Conservation (phyloP, 2,329 filamentous ascomycete genomes). For the Calonectria pseudoturangicola region DNA sequence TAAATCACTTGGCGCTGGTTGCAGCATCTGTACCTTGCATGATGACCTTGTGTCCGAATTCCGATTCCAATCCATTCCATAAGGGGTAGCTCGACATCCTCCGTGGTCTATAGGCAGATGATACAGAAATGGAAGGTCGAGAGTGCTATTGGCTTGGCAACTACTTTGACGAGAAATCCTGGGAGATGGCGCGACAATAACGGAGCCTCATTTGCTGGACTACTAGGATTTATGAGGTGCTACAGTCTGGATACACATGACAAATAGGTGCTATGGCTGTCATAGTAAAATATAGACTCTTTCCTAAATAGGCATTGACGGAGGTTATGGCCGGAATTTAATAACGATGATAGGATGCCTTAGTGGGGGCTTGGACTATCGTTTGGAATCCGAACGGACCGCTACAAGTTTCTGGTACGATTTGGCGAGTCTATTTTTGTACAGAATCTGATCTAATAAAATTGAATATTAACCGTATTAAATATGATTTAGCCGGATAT, state of each 20-base stretch:
- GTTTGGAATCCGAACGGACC: slow-evolving; percentile 31
- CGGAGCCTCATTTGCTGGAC: slow-evolving; percentile 39
- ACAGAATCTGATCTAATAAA: background rate
- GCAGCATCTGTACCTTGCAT: slow-evolving; percentile 17
- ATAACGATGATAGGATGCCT: slow-evolving; percentile 43
- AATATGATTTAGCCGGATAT: background rate
- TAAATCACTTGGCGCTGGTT: background rate
- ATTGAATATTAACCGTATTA: background rate
- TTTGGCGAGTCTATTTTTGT: background rate
- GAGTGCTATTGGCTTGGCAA: slow-evolving; percentile 45
- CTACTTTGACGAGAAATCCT: slow-evolving; percentile 37
- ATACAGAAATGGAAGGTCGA: slow-evolving; percentile 52
- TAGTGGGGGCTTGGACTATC: slow-evolving; percentile 48
- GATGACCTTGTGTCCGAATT: slow-evolving; percentile 24
- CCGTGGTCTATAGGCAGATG: slow-evolving; percentile 42
- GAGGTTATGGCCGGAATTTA: slow-evolving; percentile 29
- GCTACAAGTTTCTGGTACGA: background rate
- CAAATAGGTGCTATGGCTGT: slow-evolving; percentile 22
- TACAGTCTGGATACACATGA: slow-evolving; percentile 14
- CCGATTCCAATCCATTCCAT: slow-evolving; percentile 31
- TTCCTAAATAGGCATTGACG: slow-evolving; percentile 34
- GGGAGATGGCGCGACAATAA: slow-evolving; percentile 40
- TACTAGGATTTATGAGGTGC: slow-evolving; percentile 34
- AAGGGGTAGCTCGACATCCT: slow-evolving; percentile 38
- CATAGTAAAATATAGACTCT: slow-evolving; percentile 16